Percentiles rank a stretch among this genome's conserved stretches.
Conservation (phyloP, 306 rosid genomes). For the Cucurbita maxima region DNA sequence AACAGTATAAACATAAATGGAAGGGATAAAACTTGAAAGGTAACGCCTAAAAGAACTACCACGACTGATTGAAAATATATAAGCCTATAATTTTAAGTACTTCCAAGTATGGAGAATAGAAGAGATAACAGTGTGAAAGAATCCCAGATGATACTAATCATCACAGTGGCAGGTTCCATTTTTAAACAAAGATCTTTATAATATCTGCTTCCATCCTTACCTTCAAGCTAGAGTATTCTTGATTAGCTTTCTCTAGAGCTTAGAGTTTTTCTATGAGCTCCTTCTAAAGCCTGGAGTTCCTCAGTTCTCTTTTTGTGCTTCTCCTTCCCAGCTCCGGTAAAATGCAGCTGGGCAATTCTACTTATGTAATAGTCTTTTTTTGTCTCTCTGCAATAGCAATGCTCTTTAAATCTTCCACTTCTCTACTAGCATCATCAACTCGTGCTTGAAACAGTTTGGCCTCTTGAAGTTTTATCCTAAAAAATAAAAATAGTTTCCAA, state of each 20-base stretch:
- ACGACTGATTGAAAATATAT: not conserved
- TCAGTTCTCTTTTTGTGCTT: conserved; percentile 52
- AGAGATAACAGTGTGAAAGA: not conserved
- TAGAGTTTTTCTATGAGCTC: conserved; percentile 22
- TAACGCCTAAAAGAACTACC: not conserved
- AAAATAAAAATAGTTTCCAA: conserved; percentile 45
- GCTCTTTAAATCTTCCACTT: conserved; percentile 68
- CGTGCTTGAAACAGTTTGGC: conserved; percentile 79
- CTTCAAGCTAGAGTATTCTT: conserved; percentile 65
- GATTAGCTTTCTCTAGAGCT: conserved; percentile 52
- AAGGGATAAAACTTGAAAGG: not conserved
- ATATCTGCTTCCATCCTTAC: conserved; percentile 76
- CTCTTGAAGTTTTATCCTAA: conserved; percentile 54
- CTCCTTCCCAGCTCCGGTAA: conserved; percentile 39
- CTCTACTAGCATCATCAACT: conserved; percentile 81
- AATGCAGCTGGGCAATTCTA: conserved; percentile 43
- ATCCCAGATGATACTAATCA: not conserved
- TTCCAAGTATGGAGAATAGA: not conserved
- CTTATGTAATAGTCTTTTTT: conserved; percentile 52
- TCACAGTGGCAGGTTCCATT: conserved; percentile 63
- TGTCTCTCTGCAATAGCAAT: conserved; percentile 66
- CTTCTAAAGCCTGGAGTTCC: conserved; percentile 6
- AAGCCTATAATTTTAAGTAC: not conserved
- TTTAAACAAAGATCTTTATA: conserved; percentile 51
- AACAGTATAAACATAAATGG: not conserved